Conservation (phyloP, 257 asterid genomes). For the Plantago elongata region DNA sequence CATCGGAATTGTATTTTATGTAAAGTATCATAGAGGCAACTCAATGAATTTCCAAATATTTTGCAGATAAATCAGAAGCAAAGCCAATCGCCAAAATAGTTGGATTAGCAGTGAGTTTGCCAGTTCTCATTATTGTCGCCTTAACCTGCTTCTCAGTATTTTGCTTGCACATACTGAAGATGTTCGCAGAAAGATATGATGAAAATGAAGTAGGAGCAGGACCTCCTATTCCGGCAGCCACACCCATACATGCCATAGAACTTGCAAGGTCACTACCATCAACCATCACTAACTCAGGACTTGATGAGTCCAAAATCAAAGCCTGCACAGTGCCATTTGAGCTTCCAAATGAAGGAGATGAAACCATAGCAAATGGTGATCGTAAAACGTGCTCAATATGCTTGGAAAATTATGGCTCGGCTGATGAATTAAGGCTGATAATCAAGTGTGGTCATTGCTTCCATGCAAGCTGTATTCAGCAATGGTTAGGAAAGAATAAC, state of each 20-base stretch:
- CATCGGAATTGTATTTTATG: not conserved
- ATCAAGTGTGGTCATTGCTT: constrained; percentile 25
- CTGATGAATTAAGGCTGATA: constrained; percentile 24
- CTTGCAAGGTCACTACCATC: not conserved
- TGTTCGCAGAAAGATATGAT: not conserved
- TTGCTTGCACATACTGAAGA: constrained; percentile 21
- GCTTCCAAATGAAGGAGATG: constrained; percentile 2
- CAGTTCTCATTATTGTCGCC: constrained; percentile 17
- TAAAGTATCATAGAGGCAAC: no score
- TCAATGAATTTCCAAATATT: not conserved
- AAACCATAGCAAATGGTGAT: not conserved
- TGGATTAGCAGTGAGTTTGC: constrained; percentile 23
- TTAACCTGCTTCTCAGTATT: constrained; percentile 24
- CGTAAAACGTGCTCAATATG: constrained; percentile 25
- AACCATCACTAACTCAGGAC: constrained; percentile 13
- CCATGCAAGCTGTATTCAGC: constrained; percentile 22
- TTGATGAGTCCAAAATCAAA: constrained; percentile 24
- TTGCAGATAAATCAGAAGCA: constrained; percentile 2
- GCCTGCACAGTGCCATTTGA: constrained; percentile 14
- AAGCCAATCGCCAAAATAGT: constrained; percentile 9
- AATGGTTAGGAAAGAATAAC: constrained; percentile 26
- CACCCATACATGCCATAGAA: not conserved
- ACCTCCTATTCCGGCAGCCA: not conserved
- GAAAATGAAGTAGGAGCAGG: not conserved
- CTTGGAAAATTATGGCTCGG: constrained; percentile 17